Evolutionary conservation across 2,329 filamentous ascomycete genomes (phyloP).

Genomic region (Botrytis hyacinthi): DNA sequence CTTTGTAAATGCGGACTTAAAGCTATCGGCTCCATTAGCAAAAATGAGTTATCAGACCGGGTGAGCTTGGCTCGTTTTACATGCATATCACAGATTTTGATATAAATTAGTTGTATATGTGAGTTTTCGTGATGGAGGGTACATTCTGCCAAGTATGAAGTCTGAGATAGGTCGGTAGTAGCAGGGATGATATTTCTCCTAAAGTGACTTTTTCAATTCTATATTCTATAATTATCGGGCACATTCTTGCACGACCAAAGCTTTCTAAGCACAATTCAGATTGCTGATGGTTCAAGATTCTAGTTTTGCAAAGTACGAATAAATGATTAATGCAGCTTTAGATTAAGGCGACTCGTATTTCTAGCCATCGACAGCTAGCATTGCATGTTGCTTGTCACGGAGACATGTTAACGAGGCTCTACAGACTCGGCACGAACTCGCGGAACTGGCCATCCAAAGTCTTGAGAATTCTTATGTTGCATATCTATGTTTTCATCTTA

Average conservation of each 20-base stretch:
- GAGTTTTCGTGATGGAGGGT: fast-evolving
- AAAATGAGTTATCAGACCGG: not conserved
- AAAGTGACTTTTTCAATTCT: not conserved
- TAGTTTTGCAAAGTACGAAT: not conserved
- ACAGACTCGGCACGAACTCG: no score
- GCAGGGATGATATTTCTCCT: not conserved
- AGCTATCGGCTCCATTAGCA: not conserved
- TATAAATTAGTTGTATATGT: fast-evolving
- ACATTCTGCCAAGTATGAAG: not conserved
- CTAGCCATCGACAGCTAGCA: no score
- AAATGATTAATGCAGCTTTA: no score
- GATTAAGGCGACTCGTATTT: no score
- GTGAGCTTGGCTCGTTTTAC: not conserved
- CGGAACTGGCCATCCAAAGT: no score
- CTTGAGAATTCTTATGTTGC: no score
- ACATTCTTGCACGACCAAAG: not conserved
- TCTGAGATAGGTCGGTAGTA: not conserved
- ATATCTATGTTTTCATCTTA: no score
- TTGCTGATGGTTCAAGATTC: not conserved
- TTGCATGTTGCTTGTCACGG: no score
- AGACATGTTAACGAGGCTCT: no score
- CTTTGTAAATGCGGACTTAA: not conserved
- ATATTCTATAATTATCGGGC: not conserved
- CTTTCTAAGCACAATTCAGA: not conserved
- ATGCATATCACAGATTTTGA: not conserved